These are phyloP conservation scores for Emergomyces orientalis DNA, from an alignment of 2,329 filamentous ascomycete genomes.

Conservation along the genomic window DNA sequence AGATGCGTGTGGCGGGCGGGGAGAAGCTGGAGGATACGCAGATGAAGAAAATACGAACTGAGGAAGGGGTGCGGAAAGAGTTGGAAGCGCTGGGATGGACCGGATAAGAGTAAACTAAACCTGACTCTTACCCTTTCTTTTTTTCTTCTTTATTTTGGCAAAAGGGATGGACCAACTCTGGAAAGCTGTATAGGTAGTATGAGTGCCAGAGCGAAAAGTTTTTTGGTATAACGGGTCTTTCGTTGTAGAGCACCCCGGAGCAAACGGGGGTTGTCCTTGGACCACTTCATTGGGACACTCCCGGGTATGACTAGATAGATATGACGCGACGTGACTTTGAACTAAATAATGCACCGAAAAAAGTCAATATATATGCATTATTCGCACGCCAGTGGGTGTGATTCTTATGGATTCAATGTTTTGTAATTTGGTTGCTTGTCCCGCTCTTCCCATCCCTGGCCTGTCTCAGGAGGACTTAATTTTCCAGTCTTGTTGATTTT, in stretches of 20 bases:
- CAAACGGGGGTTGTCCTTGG: background rate
- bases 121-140: background rate
- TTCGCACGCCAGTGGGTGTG: background rate
- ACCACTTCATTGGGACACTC: background rate
- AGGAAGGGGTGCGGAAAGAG: conserved; percentile 74
- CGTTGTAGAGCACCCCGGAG: background rate
- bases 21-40: conserved; percentile 98
- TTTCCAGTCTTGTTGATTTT: no score
- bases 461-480: no score
- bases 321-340: background rate
- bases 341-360: background rate
- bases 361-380: background rate
- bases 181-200: background rate
- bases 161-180: background rate
- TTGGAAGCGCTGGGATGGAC: conserved; percentile 53
- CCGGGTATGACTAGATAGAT: background rate
- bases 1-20: conserved; percentile 87
- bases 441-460: background rate
- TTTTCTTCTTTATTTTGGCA: background rate
- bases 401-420: background rate
- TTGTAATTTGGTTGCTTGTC: background rate
- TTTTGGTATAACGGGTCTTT: background rate
- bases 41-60: conserved; percentile 94
- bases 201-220: background rate
- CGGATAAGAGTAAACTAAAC: conserved; percentile 21